Evolutionary conservation across 192 early-diverging fungal species (phyloP).

Genomic region (Geranomyces michiganensis): DNA sequence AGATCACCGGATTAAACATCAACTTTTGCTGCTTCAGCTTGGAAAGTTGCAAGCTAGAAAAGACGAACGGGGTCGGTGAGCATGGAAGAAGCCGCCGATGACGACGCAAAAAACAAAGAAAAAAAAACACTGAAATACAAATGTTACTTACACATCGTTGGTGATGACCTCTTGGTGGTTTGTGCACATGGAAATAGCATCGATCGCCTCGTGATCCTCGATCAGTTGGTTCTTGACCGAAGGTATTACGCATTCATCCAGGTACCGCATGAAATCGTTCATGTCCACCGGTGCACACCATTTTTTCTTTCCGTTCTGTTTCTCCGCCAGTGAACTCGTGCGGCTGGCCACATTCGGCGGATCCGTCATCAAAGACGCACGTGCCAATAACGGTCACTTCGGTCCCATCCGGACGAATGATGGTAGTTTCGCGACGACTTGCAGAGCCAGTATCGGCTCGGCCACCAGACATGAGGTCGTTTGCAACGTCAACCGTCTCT

Average conservation of each 20-base stretch:
- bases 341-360: background rate
- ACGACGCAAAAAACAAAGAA: too few species aligned
- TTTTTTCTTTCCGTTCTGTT: conserved; percentile 4
- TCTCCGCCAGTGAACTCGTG: background rate
- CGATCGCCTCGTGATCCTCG: conserved; percentile 6
- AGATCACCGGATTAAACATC: background rate
- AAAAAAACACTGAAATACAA: too few species aligned
- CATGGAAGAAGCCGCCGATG: too few species aligned
- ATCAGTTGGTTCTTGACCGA: background rate
- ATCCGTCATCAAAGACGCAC: background rate
- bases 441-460: background rate
- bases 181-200: conserved; percentile 30
- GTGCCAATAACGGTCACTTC: background rate
- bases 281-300: conserved; percentile 7
- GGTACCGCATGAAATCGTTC: conserved; percentile 10
- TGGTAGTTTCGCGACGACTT: background rate
- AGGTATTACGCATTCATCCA: background rate
- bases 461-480: conserved; percentile 1
- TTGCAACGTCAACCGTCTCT: background rate
- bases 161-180: conserved; percentile 36
- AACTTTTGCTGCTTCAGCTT: background rate
- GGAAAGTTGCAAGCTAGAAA: conserved; percentile 12
- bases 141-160: conserved; percentile 30
- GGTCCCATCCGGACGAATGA: conserved; percentile 1
- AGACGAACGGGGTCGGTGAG: background rate